Conservation (phyloP, 140 eudicot species). For the Oenanthe javanica region DNA sequence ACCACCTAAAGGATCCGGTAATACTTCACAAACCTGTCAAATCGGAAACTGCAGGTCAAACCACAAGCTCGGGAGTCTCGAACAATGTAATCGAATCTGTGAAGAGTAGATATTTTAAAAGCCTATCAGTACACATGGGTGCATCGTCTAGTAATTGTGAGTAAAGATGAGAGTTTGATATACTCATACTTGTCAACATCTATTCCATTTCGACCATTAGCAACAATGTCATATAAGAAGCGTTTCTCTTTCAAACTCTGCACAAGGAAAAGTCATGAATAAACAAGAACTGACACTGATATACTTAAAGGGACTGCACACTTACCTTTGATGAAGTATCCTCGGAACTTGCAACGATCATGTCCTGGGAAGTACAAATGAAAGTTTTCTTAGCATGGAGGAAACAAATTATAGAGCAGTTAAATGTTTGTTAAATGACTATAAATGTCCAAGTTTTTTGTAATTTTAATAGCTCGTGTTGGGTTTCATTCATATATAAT, state of each 20-base stretch:
- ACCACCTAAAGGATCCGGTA: background rate
- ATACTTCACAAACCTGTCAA: constrained; percentile 45
- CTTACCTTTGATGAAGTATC: constrained; percentile 43
- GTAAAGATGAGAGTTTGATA: constrained; percentile 9
- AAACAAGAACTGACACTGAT: background rate
- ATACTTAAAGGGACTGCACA: background rate
- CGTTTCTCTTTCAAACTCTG: constrained; percentile 23
- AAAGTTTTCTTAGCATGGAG: background rate
- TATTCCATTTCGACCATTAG: too few relatives aligned
- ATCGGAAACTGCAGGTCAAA: constrained; percentile 73
- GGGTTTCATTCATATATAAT: background rate
- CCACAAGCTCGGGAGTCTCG: constrained; percentile 97
- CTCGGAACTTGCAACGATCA: constrained; percentile 67
- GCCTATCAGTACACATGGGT: background rate
- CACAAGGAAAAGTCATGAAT: constrained; percentile 7
- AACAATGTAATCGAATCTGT: constrained; percentile 84
- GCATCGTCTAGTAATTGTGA: constrained; percentile 1
- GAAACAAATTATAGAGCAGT: background rate
- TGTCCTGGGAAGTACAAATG: constrained; percentile 43
- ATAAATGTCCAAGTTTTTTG: background rate
- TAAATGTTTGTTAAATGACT: background rate
- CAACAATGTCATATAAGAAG: too few relatives aligned
- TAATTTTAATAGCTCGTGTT: background rate
- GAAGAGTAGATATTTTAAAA: constrained; percentile 12
- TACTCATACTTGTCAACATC: constrained; percentile 36